Evolutionary conservation across 2,329 filamentous ascomycete genomes (phyloP), one percentile per base, ranked within the genome.

Genomic region (Phaeoacremonium minimum): DNA sequence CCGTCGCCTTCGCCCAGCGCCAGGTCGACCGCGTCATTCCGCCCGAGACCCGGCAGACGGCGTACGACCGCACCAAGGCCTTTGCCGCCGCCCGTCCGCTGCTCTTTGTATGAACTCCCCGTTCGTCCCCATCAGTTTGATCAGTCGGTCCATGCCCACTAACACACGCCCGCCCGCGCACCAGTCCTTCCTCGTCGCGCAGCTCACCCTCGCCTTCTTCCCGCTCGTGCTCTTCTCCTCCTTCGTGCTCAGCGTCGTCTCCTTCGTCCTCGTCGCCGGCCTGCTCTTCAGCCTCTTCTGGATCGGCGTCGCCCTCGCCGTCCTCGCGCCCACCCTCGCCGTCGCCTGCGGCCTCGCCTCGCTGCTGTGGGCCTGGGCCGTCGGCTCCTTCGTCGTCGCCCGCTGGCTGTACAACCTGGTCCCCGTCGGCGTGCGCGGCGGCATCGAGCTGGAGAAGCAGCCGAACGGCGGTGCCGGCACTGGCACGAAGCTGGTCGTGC

Each of bases 251-350:
- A 77, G 75, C 28, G 75, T 81, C 41, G 60, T 82, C 44, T 57
- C 80, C 43, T 73, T 87, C 55, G 75, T 82, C 13, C 53, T 85
- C 28, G 61, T 80, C 29, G 69, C 71, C 18, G 81, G 80, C 11
- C 50, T 86, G 28, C 50, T 80, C 38, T 86, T 87, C 64, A 74
- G 76, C 2, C 68, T 85, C 32, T 80, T 85, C 64, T 83, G 79
- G 67, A 71, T 80, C 36, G 77, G 80, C 34, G 57, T 87, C 30
- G 83, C 82, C 3, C 63, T 85, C 9, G 55, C 87, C 32, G 54
- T 90, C 28, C 70, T 93, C 13, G 61, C 87, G 1, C 85, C 85
- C 2, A 74, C 79, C 1, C 62, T 91, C 26, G 75, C 86, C 56
- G 57, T 87, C 43, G 81, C 83, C 4, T 77, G 73, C 11, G 71